These are phyloP conservation scores for Cladophialophora psammophila DNA, from an alignment of 2,329 filamentous ascomycete genomes.

Conservation along the genomic window DNA sequence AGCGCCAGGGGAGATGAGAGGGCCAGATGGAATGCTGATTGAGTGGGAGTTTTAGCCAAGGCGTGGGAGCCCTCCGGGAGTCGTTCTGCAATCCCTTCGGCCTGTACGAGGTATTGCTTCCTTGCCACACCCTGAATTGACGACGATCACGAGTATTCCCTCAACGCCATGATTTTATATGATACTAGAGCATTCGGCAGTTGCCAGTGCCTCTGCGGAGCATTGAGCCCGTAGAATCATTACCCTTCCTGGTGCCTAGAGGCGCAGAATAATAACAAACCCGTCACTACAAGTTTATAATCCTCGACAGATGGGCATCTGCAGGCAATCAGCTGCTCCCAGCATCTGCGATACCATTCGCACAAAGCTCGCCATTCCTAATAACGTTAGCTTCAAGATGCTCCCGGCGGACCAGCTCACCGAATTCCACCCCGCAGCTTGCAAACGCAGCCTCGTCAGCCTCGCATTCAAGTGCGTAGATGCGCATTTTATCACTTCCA, in stretches of 20 bases:
- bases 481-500: neutral
- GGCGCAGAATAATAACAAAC: too few relatives aligned
- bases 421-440: too few relatives aligned
- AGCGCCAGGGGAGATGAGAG: constrained; percentile 33
- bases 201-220: neutral
- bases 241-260: too few relatives aligned
- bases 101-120: neutral
- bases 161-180: neutral
- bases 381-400: too few relatives aligned
- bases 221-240: neutral
- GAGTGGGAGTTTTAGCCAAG: constrained; percentile 38
- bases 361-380: too few relatives aligned
- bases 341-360: too few relatives aligned
- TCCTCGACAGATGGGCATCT: too few relatives aligned
- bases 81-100: neutral
- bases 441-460: neutral
- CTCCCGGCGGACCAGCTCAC: too few relatives aligned
- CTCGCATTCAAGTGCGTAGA: neutral
- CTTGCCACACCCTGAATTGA: neutral
- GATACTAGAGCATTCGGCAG: neutral
- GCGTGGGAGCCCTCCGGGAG: neutral
- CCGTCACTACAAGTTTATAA: too few relatives aligned
- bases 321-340: too few relatives aligned
- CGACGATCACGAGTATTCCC: neutral
- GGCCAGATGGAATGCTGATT: constrained; percentile 39